Base-by-base conservation (phyloP, 345 rosid genomes). In the Lepidium aucheri region DNA sequence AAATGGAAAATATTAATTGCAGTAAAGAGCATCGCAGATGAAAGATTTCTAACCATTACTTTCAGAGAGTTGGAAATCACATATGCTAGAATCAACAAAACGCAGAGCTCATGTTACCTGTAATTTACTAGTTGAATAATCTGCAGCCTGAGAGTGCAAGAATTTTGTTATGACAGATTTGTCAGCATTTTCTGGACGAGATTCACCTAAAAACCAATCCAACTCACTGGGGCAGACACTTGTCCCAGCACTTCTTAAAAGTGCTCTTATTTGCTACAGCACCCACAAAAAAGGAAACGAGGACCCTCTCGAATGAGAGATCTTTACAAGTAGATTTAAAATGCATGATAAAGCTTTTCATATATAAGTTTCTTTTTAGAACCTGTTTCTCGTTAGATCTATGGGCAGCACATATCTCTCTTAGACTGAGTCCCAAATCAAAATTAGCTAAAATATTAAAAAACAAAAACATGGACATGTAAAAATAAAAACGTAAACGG, bases 311-410 rank as follows among this genome's bases (percentile, higher is more conserved):
- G 30, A 34, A 59, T 73, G 49, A 65, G 50, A 59, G 26, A 50
- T 30, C 24, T 50, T 65, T 50, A 33, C n/a, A 8, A 40, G 65
- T 15, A 34, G 41, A 65, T 46, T n/a, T 30, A 42, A n/a, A n/a
- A 54, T 8, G 52, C 6, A 8, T 16, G 8, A 50, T 24, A 34
- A 50, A 65, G 22, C 66, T 40, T 44, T 51, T 49, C 7, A 39
- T 17, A 45, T 38, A 12, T 6, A 36, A 13, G 20, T 17, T 63
- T 17, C 20, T 38, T 33, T 41, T 57, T 16, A 54, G n/a, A 44
- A 93, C 99, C 96, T 93, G 92, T 73, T 85, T 83, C 79, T 93
- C 97, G 75, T 88, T 90, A 35, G 92, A 78, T 78, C 92, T 80
- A 78, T 90, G 86, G 47, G 92, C 86, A 39, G 89, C 84, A 79